A percentile compares a stretch with the other conserved stretches of the same genome.
Conservation (phyloP, 2,329 filamentous ascomycete genomes). For the Conoideocrella luteorostrata region DNA sequence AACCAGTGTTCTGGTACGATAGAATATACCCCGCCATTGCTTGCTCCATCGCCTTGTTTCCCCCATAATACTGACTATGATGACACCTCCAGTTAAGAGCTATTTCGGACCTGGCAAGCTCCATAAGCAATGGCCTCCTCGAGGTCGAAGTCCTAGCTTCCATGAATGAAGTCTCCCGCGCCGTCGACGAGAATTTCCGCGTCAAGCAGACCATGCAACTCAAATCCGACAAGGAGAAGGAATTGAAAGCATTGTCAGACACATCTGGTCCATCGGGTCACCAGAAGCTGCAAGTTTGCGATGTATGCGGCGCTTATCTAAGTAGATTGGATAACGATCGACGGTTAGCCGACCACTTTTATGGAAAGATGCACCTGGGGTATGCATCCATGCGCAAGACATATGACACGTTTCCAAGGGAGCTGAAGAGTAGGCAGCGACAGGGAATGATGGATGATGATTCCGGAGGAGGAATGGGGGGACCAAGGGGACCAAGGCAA, state of each 20-base stretch:
- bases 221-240: constrained; percentile 78
- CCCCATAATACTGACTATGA: neutral
- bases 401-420: constrained; percentile 77
- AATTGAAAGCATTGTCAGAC: constrained; percentile 85
- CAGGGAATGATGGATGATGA: constrained; percentile 41
- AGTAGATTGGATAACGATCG: constrained; percentile 90
- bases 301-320: constrained; percentile 94
- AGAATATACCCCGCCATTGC: neutral
- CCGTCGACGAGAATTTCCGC: constrained; percentile 82
- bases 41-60: neutral
- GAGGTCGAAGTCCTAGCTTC: constrained; percentile 85
- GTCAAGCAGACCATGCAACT: constrained; percentile 72
- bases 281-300: constrained; percentile 97
- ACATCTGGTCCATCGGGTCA: constrained; percentile 90
- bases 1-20: constrained; percentile 69
- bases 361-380: constrained; percentile 98
- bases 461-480: constrained; percentile 30
- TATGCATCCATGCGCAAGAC: constrained; percentile 98
- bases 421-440: constrained; percentile 67
- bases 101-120: constrained; percentile 73
- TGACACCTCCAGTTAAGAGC: constrained; percentile 54
- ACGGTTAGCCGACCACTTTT: constrained; percentile 92
- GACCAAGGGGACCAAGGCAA: constrained; percentile 45
- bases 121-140: constrained; percentile 73
- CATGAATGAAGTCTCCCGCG: constrained; percentile 70